Conservation (phyloP, 1,139 yeast species). For the Debaryomyces psychrophilus region DNA sequence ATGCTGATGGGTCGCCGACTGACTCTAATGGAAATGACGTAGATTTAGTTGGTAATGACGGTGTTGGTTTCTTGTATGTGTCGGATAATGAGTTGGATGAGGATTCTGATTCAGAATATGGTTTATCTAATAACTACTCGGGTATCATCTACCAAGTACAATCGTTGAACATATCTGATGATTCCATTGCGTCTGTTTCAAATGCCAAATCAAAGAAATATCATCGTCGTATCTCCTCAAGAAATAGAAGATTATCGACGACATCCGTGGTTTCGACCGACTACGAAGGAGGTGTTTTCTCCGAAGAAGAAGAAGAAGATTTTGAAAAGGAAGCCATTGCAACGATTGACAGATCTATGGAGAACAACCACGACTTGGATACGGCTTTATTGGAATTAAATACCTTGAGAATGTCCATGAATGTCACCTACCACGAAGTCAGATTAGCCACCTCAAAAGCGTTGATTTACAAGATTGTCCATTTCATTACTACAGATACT, state of each 20-base stretch:
- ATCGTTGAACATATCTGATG: conserved; percentile 73
- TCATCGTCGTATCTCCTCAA: conserved; percentile 24
- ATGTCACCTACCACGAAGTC: conserved; percentile 91
- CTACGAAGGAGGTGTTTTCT: conserved; percentile 38
- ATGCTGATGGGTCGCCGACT: conserved; percentile 12
- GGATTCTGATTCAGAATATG: conserved; percentile 40
- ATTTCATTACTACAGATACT: conserved; percentile 75
- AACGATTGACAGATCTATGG: conserved; percentile 90
- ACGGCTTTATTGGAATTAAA: conserved; percentile 91
- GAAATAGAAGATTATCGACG: conserved; percentile 40
- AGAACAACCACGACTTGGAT: conserved; percentile 88
- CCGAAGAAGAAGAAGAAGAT: conserved; percentile 70
- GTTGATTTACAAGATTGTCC: conserved; percentile 65
- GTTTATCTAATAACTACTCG: conserved; percentile 28
- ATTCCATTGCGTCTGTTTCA: conserved; percentile 68
- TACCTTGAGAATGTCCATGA: conserved; percentile 96
- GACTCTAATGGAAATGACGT: conserved; percentile 26
- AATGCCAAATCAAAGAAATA: conserved; percentile 40
- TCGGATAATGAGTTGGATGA: conserved; percentile 50
- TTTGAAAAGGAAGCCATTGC: conserved; percentile 88
- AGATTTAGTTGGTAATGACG: conserved; percentile 59
- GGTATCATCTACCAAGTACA: conserved; percentile 63
- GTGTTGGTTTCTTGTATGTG: conserved; percentile 60
- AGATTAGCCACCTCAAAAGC: conserved; percentile 80
- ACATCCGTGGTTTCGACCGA: conserved; percentile 45